A percentile compares a stretch with the other conserved stretches of the same genome.
Evolutionary conservation across 495 filamentous ascomycete species (phyloP).

Genomic region (Oleoguttula mirabilis): DNA sequence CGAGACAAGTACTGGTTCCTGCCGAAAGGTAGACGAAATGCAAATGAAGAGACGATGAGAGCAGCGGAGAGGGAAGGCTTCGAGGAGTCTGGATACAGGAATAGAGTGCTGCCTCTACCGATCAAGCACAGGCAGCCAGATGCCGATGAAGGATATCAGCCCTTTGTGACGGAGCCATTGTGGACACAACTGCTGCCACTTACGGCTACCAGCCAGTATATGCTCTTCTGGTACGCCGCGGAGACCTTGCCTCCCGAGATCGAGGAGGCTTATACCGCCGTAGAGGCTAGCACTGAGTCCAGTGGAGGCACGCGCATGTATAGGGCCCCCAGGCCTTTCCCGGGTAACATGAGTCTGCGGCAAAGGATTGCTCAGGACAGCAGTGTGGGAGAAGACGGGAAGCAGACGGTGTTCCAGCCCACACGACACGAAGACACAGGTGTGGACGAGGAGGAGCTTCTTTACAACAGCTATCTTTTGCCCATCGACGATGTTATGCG

Average conservation of each 20-base stretch:
- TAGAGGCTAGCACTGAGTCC: background rate
- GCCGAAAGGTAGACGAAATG: conserved; percentile 37
- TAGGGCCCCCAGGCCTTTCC: conserved; percentile 25
- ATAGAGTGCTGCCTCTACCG: conserved; percentile 36
- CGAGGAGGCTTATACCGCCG: conserved; percentile 19
- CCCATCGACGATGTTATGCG: conserved; percentile 32
- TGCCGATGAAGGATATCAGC: conserved; percentile 13
- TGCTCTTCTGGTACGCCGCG: conserved; percentile 40
- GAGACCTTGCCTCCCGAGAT: conserved; percentile 37
- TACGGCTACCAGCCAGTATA: conserved; percentile 28
- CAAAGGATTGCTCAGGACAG: conserved; percentile 30
- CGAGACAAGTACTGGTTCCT: conserved; percentile 35
- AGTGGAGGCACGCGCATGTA: conserved; percentile 8
- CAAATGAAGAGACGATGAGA: conserved; percentile 28
- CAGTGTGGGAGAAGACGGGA: background rate
- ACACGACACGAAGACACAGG: conserved; percentile 33
- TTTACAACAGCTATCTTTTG: conserved; percentile 33
- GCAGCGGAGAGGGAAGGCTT: conserved; percentile 38
- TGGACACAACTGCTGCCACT: conserved; percentile 34
- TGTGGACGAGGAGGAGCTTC: conserved; percentile 35
- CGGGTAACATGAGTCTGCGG: conserved; percentile 25
- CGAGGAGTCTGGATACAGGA: conserved; percentile 41
- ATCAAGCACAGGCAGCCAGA: conserved; percentile 30
- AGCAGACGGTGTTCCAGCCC: conserved; percentile 30
- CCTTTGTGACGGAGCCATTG: conserved; percentile 32